Evolutionary conservation across 306 rosid species (phyloP).

Genomic region (Vigna unguiculata): DNA sequence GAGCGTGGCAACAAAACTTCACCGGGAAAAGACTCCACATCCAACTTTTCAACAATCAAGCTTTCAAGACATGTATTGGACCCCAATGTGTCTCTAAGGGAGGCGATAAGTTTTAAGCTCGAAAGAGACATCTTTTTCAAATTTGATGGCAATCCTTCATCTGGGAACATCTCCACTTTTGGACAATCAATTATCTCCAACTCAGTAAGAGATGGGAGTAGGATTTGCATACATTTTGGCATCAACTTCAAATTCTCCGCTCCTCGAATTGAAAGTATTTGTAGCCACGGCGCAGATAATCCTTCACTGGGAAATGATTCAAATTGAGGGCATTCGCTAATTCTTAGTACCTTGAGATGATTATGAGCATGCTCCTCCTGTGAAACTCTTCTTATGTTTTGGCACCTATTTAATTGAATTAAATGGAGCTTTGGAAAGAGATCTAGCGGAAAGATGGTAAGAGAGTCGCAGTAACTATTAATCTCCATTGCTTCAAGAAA

Average conservation of each 20-base stretch:
- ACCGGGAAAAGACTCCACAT: background rate
- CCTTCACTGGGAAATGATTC: too few relatives aligned
- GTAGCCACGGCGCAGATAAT: too few relatives aligned
- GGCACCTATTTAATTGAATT: fast-evolving
- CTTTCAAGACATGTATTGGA: background rate
- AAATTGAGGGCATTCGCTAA: too few relatives aligned
- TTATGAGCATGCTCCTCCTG: too few relatives aligned
- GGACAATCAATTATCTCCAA: background rate
- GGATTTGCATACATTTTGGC: background rate
- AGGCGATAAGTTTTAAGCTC: background rate
- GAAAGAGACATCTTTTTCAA: background rate
- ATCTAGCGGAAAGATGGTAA: too few relatives aligned
- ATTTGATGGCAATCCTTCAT: background rate
- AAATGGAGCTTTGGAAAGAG: too few relatives aligned
- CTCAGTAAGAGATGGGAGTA: background rate
- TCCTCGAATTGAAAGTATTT: too few relatives aligned
- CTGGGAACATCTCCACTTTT: background rate
- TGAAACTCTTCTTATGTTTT: too few relatives aligned
- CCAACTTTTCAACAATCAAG: fast-evolving
- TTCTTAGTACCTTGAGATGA: fast-evolving
- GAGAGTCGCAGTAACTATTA: too few relatives aligned
- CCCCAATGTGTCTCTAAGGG: background rate
- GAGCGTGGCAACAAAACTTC: background rate
- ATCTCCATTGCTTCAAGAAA: too few relatives aligned
- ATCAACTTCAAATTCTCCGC: too few relatives aligned